phyloP scores from a whole-genome alignment of 1,139 yeast species.

The Yamadazyma siamensis region DNA sequence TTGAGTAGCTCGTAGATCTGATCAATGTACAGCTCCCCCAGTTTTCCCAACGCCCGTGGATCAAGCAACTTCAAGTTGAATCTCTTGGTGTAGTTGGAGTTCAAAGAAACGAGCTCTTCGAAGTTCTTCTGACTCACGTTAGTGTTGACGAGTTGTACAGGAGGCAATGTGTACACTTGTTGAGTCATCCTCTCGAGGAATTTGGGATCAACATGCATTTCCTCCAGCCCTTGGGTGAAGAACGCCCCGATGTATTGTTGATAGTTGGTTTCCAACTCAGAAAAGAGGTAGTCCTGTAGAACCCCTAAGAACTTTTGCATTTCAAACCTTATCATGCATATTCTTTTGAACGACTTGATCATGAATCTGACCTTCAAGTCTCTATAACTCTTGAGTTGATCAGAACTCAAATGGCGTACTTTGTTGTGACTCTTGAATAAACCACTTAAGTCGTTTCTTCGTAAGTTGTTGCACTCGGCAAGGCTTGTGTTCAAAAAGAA shows the following conservation, averaged over 20 bases:
- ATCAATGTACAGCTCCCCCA: slow-evolving; percentile 38
- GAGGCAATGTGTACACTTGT: slow-evolving; percentile 12
- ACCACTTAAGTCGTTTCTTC: slow-evolving; percentile 31
- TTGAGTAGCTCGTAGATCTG: slow-evolving; percentile 47
- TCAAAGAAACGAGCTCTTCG: slow-evolving; percentile 46
- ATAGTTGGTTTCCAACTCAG: slow-evolving; percentile 47
- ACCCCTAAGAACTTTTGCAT: slow-evolving; percentile 44
- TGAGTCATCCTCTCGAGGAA: slow-evolving; percentile 13
- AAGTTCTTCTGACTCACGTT: slow-evolving; percentile 34
- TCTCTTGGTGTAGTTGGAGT: slow-evolving; percentile 34
- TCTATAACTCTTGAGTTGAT: slow-evolving; percentile 12
- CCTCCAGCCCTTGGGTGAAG: slow-evolving; percentile 14
- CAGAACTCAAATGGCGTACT: slow-evolving; percentile 1
- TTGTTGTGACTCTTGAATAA: slow-evolving; percentile 15
- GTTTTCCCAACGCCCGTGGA: slow-evolving; percentile 34
- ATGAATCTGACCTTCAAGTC: slow-evolving; percentile 27
- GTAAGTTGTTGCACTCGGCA: slow-evolving; percentile 29
- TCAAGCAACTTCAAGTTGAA: slow-evolving; percentile 40
- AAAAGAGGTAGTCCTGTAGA: slow-evolving; percentile 41
- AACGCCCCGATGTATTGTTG: slow-evolving; percentile 16
- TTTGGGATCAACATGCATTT: slow-evolving; percentile 14
- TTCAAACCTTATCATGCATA: slow-evolving; percentile 45
- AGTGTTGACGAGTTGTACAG: slow-evolving; percentile 4
- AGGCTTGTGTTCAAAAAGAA: slow-evolving; percentile 46
- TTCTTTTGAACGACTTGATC: slow-evolving; percentile 31